A percentile compares a stretch with the other conserved stretches of the same genome.
Evolutionary conservation across 2,329 filamentous ascomycete genomes (phyloP).

Genomic region (Ophiognomonia clavigignenti-juglandacearum): DNA sequence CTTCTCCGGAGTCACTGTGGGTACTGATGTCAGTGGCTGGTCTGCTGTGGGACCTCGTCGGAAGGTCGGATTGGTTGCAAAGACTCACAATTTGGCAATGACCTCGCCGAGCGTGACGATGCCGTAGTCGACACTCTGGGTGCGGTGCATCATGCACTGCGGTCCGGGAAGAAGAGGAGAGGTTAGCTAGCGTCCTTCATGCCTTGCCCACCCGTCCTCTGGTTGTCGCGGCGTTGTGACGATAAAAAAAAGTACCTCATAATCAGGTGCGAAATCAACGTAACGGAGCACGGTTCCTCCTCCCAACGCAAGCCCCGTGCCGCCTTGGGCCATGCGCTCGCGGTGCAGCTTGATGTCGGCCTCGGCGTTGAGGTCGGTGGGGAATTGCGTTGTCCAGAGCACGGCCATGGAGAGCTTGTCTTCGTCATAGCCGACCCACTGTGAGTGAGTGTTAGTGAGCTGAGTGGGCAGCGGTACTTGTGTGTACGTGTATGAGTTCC

Average conservation of each 20-base stretch:
- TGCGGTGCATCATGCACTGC: constrained; percentile 39
- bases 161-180: neutral
- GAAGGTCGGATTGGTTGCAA: neutral
- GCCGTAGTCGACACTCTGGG: constrained; percentile 43
- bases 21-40: neutral
- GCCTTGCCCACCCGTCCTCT: no score
- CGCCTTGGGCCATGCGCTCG: constrained; percentile 33
- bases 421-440: constrained; percentile 16
- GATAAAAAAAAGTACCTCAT: constrained; percentile 12
- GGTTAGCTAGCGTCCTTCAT: no score
- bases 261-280: constrained; percentile 41
- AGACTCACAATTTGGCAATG: neutral
- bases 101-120: constrained; percentile 35
- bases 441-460: neutral
- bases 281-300: constrained; percentile 37
- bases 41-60: neutral
- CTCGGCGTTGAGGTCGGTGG: constrained; percentile 23
- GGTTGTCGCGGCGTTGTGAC: no score
- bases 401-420: constrained; percentile 13
- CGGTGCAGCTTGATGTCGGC: constrained; percentile 42
- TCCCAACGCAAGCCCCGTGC: constrained; percentile 41
- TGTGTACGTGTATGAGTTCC: neutral
- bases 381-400: constrained; percentile 16
- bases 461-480: neutral
- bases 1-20: constrained; percentile 41